Base-by-base conservation (phyloP, 176 grass and related monocot species). In the Musa beccarii region DNA sequence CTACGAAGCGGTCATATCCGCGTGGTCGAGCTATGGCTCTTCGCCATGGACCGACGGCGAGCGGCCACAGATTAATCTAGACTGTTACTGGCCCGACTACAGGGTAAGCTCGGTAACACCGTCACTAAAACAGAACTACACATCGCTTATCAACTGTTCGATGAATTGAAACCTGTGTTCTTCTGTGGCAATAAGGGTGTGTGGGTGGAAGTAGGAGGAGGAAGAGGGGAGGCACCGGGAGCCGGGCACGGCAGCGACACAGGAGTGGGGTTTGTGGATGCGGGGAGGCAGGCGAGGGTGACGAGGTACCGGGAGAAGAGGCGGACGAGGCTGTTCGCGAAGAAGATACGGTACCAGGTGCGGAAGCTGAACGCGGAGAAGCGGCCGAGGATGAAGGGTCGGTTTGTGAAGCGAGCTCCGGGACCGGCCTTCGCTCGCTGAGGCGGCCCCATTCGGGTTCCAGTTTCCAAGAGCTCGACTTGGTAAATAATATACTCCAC, bases 281-380 rank as follows among this genome's bases (percentile, higher is more conserved):
- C 72, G 16, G 85, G 84, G 70, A 73, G 95, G 72, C 90, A 86
- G 78, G 95, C 86, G 20, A 84, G 86, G 69, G 95, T 94, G 59
- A 82, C 84, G 11, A 75, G 95, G 63, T 99, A 99, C 82, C 75
- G 90, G 79, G 95, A 99, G 87, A 99, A 99, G 88, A 85, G 95
- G 83, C 89, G 90, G 63, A 92, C 90, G 74, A 70, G 95, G 84
- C 86, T 99, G 79, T 99, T 94, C 81, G 84, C 95, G 2, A 99
- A 99, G 88, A 99, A 99, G 88, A 99, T 99, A 53, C 84, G 95
- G 70, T 99, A 99, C 81, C 90, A 99, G 84, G 95, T 99, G 84
- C 82, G 95, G 28, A 99, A 94, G 79, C 89, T 99, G 29, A 99
- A 99, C 76, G 95, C 95, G 1, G 90, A 99, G 90, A 99, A 99